Conservation (phyloP, 306 rosid species). For the Trichosanthes cucumerina region DNA sequence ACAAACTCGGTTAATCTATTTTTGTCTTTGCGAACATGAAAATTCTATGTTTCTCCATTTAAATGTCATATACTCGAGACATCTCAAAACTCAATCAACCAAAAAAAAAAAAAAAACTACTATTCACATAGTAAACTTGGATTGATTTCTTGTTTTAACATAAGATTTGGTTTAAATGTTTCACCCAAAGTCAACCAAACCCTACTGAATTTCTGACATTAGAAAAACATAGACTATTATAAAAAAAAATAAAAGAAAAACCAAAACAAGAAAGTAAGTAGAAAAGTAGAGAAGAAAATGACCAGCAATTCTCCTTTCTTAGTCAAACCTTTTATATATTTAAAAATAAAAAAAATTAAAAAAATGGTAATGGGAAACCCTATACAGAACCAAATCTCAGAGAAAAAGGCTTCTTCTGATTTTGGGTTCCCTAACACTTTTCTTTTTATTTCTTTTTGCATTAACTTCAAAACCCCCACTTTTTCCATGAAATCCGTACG, state of each 20-base stretch:
- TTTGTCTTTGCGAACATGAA: too few species aligned
- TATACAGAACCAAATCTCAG: constrained; percentile 1
- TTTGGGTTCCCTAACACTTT: background rate
- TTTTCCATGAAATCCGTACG: constrained; percentile 1
- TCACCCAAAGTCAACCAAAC: background rate
- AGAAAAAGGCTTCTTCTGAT: background rate
- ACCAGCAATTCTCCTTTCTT: background rate
- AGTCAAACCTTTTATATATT: background rate
- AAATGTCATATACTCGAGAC: too few species aligned
- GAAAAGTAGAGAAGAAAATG: background rate
- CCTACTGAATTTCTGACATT: background rate
- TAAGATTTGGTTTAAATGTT: background rate
- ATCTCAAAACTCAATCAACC: too few species aligned
- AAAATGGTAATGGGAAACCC: background rate
- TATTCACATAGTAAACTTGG: background rate
- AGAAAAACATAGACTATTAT: background rate
- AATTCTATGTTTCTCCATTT: too few species aligned
- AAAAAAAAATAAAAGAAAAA: background rate
- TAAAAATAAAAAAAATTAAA: background rate
- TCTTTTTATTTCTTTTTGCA: background rate
- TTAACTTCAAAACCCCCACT: background rate
- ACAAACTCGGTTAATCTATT: too few species aligned
- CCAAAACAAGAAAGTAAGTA: background rate
- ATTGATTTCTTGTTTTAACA: background rate
- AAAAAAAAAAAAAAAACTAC: too few species aligned